Percentiles rank a stretch among this genome's conserved stretches.
These are phyloP conservation scores for Monosporascus sp. DNA, from an alignment of 2,329 filamentous ascomycete species.

Conservation along the genomic window DNA sequence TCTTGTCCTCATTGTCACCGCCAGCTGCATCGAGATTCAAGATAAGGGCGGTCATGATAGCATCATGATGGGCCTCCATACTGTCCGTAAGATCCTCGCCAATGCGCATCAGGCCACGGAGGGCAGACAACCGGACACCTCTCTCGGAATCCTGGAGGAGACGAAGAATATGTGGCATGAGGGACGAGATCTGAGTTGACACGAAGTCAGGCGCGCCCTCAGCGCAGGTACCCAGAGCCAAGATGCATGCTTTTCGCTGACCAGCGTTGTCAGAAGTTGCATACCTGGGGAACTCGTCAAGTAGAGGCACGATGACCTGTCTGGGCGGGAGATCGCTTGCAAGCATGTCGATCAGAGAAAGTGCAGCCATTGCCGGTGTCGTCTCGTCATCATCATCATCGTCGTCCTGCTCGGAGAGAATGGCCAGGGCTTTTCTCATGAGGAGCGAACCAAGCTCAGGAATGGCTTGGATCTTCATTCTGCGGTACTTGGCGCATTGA, in stretches of 20 bases:
- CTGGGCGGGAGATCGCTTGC: constrained; percentile 84
- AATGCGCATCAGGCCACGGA: constrained; percentile 82
- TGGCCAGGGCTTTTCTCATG: constrained; percentile 81
- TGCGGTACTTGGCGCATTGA: constrained; percentile 85
- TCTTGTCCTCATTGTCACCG: constrained; percentile 63
- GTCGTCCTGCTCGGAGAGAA: constrained; percentile 79
- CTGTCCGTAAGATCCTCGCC: constrained; percentile 93
- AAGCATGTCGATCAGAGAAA: constrained; percentile 84
- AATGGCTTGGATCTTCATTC: constrained; percentile 91
- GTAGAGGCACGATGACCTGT: constrained; percentile 87
- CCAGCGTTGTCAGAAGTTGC: constrained; percentile 70
- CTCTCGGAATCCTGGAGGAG: constrained; percentile 80
- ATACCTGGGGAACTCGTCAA: constrained; percentile 80
- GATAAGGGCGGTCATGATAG: constrained; percentile 77
- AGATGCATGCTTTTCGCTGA: constrained; percentile 82
- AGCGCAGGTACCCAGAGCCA: constrained; percentile 88
- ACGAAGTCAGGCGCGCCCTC: constrained; percentile 98
- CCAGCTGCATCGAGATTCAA: constrained; percentile 84
- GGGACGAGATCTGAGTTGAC: constrained; percentile 80
- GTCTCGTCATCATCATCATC: constrained; percentile 78
- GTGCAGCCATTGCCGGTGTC: constrained; percentile 77
- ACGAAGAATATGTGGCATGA: constrained; percentile 79
- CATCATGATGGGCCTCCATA: constrained; percentile 77
- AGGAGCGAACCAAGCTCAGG: constrained; percentile 78
- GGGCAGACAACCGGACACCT: constrained; percentile 78